A percentile compares a stretch with the other conserved stretches of the same genome.
Conservation (phyloP, 2,329 filamentous ascomycete genomes). For the Phaeoacremonium minimum region DNA sequence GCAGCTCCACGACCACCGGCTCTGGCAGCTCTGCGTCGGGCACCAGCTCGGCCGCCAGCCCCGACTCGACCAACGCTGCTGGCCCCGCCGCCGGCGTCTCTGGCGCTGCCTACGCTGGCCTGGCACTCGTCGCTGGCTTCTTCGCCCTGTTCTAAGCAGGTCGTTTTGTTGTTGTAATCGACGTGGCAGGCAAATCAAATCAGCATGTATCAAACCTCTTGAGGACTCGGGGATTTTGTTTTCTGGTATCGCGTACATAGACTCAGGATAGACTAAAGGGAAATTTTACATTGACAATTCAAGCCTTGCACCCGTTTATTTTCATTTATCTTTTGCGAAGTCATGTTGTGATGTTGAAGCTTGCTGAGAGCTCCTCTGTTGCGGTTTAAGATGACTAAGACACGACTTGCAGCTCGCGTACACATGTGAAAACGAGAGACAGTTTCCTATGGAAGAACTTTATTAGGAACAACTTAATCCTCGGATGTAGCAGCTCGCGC, state of each 20-base stretch:
- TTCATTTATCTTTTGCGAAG: too few relatives aligned
- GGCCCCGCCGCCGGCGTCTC: slow-evolving; percentile 43
- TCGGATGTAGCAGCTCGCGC: too few relatives aligned
- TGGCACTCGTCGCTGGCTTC: not conserved
- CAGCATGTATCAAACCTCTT: not conserved
- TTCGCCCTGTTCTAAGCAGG: not conserved
- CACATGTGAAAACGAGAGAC: too few relatives aligned
- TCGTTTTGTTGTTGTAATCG: not conserved
- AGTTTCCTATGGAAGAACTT: too few relatives aligned
- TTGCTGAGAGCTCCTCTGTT: too few relatives aligned
- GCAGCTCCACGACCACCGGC: slow-evolving; percentile 8
- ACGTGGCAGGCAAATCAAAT: not conserved
- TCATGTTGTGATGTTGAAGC: too few relatives aligned
- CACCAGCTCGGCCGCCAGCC: slow-evolving; percentile 11
- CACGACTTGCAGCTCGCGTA: too few relatives aligned
- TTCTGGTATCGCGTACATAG: not conserved
- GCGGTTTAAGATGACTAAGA: too few relatives aligned
- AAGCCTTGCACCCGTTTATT: too few relatives aligned
- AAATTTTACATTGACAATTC: too few relatives aligned
- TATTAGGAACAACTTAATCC: too few relatives aligned
- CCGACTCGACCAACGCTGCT: slow-evolving; percentile 30
- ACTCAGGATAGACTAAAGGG: not conserved
- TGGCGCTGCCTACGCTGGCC: not conserved
- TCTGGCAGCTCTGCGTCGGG: slow-evolving; percentile 10
- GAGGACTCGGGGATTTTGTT: not conserved